phyloP scores from a whole-genome alignment of 208 protist species.

The Wallacemonas collosoma region DNA sequence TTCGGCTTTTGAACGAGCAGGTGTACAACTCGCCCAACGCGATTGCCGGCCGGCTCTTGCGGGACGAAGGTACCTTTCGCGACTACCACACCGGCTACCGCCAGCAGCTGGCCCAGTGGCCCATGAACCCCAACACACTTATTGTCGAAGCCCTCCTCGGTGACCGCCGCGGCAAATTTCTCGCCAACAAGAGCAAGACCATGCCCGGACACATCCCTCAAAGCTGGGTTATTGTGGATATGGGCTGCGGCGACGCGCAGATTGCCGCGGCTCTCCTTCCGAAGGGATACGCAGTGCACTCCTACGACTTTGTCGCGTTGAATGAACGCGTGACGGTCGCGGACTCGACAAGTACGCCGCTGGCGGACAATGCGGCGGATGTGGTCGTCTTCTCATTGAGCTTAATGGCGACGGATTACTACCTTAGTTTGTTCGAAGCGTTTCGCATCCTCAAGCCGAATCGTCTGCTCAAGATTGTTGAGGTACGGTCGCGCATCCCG shows the following conservation, averaged over 20 bases:
- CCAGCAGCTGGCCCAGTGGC: constrained; percentile 93
- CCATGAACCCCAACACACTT: constrained; percentile 91
- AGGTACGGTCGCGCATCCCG: constrained; percentile 92
- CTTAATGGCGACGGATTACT: constrained; percentile 96
- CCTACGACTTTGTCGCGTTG: constrained; percentile 92
- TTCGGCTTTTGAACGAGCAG: constrained; percentile 89
- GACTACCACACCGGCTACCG: constrained; percentile 95
- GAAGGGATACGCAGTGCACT: constrained; percentile 93
- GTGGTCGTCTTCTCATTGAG: constrained; percentile 94
- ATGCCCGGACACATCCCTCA: constrained; percentile 81
- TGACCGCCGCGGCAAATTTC: constrained; percentile 76
- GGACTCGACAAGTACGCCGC: constrained; percentile 87
- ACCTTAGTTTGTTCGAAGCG: constrained; percentile 91
- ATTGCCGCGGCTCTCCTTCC: constrained; percentile 73
- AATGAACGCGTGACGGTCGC: constrained; percentile 90
- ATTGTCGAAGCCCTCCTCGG: constrained; percentile 83
- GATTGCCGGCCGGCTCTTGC: constrained; percentile 77
- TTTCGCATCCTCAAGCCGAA: constrained; percentile 91
- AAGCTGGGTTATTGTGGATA: constrained; percentile 92
- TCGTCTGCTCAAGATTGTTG: constrained; percentile 91
- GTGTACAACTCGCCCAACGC: constrained; percentile 85
- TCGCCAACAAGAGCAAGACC: constrained; percentile 79
- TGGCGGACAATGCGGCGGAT: constrained; percentile 78
- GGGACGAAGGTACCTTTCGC: constrained; percentile 66
- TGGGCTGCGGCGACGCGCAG: constrained; percentile 96